Percentiles rank a stretch among this genome's conserved stretches.
phyloP scores from a whole-genome alignment of 495 filamentous ascomycete genomes.

The Tuber borchii region DNA sequence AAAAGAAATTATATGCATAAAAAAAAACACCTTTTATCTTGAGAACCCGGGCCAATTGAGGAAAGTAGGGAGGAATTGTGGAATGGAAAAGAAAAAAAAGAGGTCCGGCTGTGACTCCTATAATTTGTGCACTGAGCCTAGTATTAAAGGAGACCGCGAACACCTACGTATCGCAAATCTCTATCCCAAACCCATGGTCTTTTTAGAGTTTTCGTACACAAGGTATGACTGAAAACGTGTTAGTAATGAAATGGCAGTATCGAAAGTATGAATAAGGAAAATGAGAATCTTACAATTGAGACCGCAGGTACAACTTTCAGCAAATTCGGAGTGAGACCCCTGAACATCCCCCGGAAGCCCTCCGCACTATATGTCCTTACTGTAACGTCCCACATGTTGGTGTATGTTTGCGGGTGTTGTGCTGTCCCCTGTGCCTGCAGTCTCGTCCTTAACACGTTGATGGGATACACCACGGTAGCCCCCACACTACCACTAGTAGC shows the following conservation, averaged over 20 bases:
- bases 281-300: conserved; percentile 58
- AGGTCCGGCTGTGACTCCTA: conserved; percentile 4
- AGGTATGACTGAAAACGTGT: conserved; percentile 59
- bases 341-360: conserved; percentile 81
- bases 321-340: conserved; percentile 89
- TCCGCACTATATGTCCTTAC: conserved; percentile 74
- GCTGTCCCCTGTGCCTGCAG: conserved; percentile 91
- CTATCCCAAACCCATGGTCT: conserved; percentile 61
- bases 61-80: neutral
- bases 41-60: neutral
- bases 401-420: conserved; percentile 85
- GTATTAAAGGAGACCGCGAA: conserved; percentile 22
- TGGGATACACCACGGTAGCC: conserved; percentile 85
- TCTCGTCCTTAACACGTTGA: conserved; percentile 90
- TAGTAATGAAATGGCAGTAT: conserved; percentile 25
- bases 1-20: conserved; percentile 4
- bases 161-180: conserved; percentile 7
- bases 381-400: conserved; percentile 77
- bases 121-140: conserved; percentile 23
- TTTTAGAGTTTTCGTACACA: conserved; percentile 93
- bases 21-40: conserved; percentile 21
- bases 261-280: conserved; percentile 12
- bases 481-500: conserved; percentile 87
- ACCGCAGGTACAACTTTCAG: conserved; percentile 95
- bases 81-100: conserved; percentile 12